Evolutionary conservation across 73 alveolate genomes (phyloP).

Genomic region (Paramecium biaurelia): DNA sequence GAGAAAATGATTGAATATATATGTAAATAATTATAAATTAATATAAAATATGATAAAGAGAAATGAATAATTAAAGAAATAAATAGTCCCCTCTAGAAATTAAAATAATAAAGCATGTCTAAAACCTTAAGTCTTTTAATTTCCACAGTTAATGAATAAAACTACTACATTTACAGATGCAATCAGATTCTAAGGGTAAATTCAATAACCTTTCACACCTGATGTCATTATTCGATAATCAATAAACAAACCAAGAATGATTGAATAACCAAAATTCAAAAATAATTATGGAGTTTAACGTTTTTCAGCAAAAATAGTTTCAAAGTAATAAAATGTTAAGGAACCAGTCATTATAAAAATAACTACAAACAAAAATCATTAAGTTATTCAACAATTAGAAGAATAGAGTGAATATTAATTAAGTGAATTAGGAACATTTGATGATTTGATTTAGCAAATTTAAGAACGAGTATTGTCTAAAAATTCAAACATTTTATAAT

Average conservation of each 20-base stretch:
- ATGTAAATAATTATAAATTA: not conserved
- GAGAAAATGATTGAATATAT: not conserved
- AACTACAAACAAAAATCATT: not conserved
- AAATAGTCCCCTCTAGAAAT: not conserved
- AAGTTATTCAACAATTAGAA: not conserved
- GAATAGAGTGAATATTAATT: constrained; percentile 29
- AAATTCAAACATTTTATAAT: not conserved
- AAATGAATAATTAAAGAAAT: not conserved
- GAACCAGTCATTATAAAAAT: constrained; percentile 11
- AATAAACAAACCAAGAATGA: not conserved
- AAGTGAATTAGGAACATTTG: constrained; percentile 42
- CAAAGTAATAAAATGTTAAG: not conserved
- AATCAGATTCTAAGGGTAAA: not conserved
- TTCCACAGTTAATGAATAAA: not conserved
- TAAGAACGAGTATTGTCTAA: not conserved
- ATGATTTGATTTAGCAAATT: constrained; percentile 3
- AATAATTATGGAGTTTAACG: not conserved
- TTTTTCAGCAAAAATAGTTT: constrained; percentile 11
- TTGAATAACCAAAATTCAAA: not conserved
- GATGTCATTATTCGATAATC: not conserved
- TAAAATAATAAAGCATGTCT: not conserved
- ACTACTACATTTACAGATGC: not conserved
- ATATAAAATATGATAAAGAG: not conserved
- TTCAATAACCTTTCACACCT: not conserved
- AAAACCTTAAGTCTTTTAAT: constrained; percentile 14